Percentiles rank a stretch among this genome's conserved stretches.
Evolutionary conservation across 805 yeast species (phyloP).

Genomic region (Yamadazyma takamatsuzukensis): DNA sequence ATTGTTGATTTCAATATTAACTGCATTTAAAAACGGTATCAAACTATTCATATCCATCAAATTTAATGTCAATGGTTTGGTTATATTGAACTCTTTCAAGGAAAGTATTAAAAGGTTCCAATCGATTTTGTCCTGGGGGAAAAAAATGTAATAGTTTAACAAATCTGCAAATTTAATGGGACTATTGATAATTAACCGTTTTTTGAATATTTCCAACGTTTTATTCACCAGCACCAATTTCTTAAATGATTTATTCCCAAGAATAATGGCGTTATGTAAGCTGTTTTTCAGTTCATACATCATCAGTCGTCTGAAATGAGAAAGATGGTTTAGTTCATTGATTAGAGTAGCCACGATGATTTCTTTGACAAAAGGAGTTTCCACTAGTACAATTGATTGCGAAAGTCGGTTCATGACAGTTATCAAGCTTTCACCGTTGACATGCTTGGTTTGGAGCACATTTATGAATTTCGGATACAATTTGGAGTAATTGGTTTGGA

Average conservation of each 20-base stretch:
- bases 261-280: conserved; percentile 51
- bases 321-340: conserved; percentile 29
- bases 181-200: conserved; percentile 47
- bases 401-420: conserved; percentile 23
- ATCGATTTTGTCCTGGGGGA: conserved; percentile 25
- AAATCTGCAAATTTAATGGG: conserved; percentile 50
- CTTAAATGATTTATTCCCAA: conserved; percentile 37
- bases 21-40: conserved; percentile 11
- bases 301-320: conserved; percentile 16
- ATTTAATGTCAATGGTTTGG: conserved; percentile 7
- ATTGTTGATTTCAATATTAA: conserved; percentile 35
- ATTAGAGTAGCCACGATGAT: conserved; percentile 28
- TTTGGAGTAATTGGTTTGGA: conserved; percentile 45
- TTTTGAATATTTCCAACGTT: conserved; percentile 42
- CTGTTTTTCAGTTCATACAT: conserved; percentile 36
- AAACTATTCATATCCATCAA: conserved; percentile 13
- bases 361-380: conserved; percentile 20
- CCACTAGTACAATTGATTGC: conserved; percentile 18
- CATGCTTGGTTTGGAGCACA: conserved; percentile 41
- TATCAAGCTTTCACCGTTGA: conserved; percentile 10
- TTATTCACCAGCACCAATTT: conserved; percentile 9
- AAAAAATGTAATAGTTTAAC: conserved; percentile 43
- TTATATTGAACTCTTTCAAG: conserved; percentile 41
- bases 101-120: conserved; percentile 46
- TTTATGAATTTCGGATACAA: too few species aligned